A percentile compares a stretch with the other conserved stretches of the same genome.
phyloP scores from a whole-genome alignment of 202 grass and related monocot species.

The Dendrocalamus latiflorus region DNA sequence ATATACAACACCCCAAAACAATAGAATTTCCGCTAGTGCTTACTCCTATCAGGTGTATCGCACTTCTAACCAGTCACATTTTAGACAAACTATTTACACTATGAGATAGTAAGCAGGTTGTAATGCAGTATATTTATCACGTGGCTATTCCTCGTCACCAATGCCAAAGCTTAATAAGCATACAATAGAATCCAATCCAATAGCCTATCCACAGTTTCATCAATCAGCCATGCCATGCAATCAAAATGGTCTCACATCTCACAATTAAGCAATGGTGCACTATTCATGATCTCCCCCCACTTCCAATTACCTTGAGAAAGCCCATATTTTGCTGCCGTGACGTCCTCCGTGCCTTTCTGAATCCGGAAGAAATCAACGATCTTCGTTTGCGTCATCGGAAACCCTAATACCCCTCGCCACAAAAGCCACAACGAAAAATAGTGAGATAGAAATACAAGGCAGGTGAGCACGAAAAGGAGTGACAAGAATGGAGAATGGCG shows the following conservation, averaged over 20 bases:
- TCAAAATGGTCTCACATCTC: neutral
- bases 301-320: constrained; percentile 55
- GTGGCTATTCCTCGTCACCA: neutral
- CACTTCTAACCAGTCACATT: neutral
- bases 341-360: constrained; percentile 32
- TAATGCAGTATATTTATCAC: neutral
- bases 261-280: neutral
- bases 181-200: neutral
- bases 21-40: neutral
- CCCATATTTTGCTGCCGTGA: constrained; percentile 29
- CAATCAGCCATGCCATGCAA: neutral
- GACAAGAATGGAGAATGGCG: neutral
- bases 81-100: neutral
- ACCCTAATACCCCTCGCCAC: constrained; percentile 37
- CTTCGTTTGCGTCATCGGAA: constrained; percentile 86
- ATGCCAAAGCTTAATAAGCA: neutral
- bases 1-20: neutral
- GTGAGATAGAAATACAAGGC: neutral
- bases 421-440: neutral
- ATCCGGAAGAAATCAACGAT: constrained; percentile 95
- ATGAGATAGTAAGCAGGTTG: neutral
- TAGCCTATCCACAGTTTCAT: neutral
- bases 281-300: neutral
- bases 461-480: neutral
- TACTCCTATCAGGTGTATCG: neutral